A percentile compares a stretch with the other conserved stretches of the same genome.
phyloP scores from a whole-genome alignment of 2,329 filamentous ascomycete genomes.

The Xylariaceae sp. region DNA sequence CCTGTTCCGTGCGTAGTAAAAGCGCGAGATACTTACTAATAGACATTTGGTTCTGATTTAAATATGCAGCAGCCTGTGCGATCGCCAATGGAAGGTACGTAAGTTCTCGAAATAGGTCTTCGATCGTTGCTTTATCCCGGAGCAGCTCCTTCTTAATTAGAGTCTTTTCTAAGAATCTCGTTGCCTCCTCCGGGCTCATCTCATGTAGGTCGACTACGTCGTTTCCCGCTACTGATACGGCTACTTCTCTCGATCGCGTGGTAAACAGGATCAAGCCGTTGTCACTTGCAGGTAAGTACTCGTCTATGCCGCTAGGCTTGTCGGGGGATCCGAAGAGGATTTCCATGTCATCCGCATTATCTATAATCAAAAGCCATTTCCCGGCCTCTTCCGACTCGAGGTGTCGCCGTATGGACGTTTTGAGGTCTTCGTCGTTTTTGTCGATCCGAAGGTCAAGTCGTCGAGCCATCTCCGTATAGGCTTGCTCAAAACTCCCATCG shows the following conservation, averaged over 20 bases:
- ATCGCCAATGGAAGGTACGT: conserved; percentile 51
- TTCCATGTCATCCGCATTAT: conserved; percentile 47
- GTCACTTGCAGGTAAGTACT: conserved; percentile 44
- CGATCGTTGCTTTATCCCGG: conserved; percentile 12
- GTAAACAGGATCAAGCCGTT: conserved; percentile 47
- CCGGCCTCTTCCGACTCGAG: too few relatives aligned
- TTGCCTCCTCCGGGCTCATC: conserved; percentile 42
- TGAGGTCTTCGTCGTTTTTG: too few relatives aligned
- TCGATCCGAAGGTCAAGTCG: too few relatives aligned
- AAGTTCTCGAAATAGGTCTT: conserved; percentile 44
- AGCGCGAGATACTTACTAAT: conserved; percentile 44
- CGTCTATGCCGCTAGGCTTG: conserved; percentile 22
- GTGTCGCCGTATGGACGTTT: too few relatives aligned
- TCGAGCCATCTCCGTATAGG: too few relatives aligned
- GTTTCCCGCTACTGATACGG: conserved; percentile 34
- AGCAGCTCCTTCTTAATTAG: conserved; percentile 39
- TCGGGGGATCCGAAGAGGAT: conserved; percentile 30
- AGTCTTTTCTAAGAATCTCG: conserved; percentile 35
- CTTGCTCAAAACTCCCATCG: too few relatives aligned
- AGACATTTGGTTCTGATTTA: conserved; percentile 38
- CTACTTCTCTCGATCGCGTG: conserved; percentile 43
- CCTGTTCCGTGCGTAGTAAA: conserved; percentile 40
- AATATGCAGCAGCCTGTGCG: conserved; percentile 49
- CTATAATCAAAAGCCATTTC: too few relatives aligned
- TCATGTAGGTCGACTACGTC: conserved; percentile 39